Percentiles rank a stretch among this genome's conserved stretches.
Conservation (phyloP, 164 flowering plant species). For the Taxillus chinensis region DNA sequence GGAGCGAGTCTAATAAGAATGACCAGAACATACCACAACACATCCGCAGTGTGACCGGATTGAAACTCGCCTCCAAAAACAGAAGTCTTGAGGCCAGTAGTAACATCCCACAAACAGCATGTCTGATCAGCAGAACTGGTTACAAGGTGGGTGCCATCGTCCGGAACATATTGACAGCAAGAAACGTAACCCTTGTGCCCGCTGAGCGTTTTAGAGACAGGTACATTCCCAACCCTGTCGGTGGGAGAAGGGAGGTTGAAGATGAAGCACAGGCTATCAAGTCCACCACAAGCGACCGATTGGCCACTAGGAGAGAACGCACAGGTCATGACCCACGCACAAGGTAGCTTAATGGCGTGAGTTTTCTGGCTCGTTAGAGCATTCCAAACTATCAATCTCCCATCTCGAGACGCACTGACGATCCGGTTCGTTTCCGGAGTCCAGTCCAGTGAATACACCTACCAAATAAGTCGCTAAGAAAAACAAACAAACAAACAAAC, state of each 20-base stretch:
- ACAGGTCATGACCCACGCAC: slow-evolving; percentile 98
- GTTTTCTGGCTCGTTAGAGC: slow-evolving; percentile 95
- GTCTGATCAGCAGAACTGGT: slow-evolving; percentile 96
- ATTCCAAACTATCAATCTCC: slow-evolving; percentile 93
- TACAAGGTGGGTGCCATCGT: slow-evolving; percentile 74
- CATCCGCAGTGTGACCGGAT: slow-evolving; percentile 91
- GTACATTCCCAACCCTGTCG: slow-evolving; percentile 75
- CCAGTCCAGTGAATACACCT: slow-evolving; percentile 96
- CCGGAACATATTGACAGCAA: slow-evolving; percentile 90
- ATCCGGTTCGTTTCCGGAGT: slow-evolving; percentile 75
- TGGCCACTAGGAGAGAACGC: slow-evolving; percentile 92
- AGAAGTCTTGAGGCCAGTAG: slow-evolving; percentile 82
- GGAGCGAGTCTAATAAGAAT: too few species aligned
- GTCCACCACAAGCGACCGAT: slow-evolving; percentile 97
- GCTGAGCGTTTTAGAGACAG: slow-evolving; percentile 60
- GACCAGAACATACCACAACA: slow-evolving; percentile 46
- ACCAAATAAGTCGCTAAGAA: slow-evolving; percentile 6
- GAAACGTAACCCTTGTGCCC: slow-evolving; percentile 96
- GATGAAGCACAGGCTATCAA: slow-evolving; percentile 87
- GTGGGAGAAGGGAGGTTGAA: slow-evolving; percentile 75
- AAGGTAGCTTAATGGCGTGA: slow-evolving; percentile 89
- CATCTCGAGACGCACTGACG: slow-evolving; percentile 98
- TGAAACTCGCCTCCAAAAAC: slow-evolving; percentile 98
- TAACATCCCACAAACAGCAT: slow-evolving; percentile 88
- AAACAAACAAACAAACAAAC: too few species aligned